Percentiles rank a stretch among this genome's conserved stretches.
Conservation (phyloP, 192 early-diverging fungal species). For the Podila horticola region DNA sequence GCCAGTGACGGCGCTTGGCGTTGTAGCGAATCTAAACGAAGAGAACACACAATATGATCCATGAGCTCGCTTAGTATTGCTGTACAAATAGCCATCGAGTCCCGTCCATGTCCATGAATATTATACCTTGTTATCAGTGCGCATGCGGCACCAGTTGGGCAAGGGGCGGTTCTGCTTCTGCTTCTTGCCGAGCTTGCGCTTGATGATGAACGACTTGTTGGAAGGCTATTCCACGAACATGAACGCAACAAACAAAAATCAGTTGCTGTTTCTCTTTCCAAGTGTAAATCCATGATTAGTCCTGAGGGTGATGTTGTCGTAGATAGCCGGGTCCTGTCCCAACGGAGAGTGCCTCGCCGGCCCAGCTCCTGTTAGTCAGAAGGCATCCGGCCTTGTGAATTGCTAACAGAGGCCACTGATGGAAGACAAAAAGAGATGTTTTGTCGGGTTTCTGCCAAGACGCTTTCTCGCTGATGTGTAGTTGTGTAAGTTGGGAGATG, state of each 20-base stretch:
- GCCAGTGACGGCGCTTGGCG: constrained; percentile 99
- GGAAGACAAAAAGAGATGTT: too few species aligned
- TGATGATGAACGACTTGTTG: constrained; percentile 97
- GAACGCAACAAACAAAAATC: neutral
- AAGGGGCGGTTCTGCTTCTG: constrained; percentile 98
- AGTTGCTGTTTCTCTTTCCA: neutral
- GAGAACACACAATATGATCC: neutral
- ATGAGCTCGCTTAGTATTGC: neutral
- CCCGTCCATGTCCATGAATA: too few species aligned
- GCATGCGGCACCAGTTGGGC: constrained; percentile 97
- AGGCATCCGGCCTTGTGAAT: too few species aligned
- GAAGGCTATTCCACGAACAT: constrained; percentile 73
- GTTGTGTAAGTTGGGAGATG: too few species aligned
- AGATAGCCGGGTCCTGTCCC: too few species aligned
- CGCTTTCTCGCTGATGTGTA: too few species aligned
- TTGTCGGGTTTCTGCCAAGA: too few species aligned
- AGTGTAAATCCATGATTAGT: neutral
- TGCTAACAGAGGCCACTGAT: too few species aligned
- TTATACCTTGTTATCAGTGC: constrained; percentile 94
- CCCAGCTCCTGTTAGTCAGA: too few species aligned
- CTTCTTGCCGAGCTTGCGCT: constrained; percentile 99
- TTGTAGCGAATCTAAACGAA: constrained; percentile 81
- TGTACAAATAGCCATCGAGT: too few species aligned
- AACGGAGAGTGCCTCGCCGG: too few species aligned
- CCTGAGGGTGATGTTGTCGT: too few species aligned